phyloP scores from a whole-genome alignment of 2,329 filamentous ascomycete genomes.

The Sarocladium oryzae region DNA sequence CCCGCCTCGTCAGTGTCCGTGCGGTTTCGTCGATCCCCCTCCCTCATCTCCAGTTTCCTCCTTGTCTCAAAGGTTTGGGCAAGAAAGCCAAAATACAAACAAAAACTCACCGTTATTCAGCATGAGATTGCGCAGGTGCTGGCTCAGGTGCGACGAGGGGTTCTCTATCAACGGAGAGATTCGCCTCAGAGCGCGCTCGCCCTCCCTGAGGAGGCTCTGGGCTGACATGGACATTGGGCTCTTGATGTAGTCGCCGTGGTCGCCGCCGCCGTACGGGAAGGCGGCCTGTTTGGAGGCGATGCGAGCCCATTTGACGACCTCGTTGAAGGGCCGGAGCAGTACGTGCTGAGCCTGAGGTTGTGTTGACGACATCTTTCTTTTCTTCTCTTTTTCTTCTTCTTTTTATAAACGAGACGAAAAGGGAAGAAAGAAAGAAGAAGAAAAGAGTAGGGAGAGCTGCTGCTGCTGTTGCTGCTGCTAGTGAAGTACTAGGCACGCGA shows the following conservation, averaged over 20 bases:
- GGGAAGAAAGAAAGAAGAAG: too few species aligned
- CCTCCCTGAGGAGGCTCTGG: conserved; percentile 27
- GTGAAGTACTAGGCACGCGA: too few species aligned
- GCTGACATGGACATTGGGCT: conserved; percentile 27
- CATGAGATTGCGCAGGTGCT: conserved; percentile 15
- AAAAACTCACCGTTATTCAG: conserved; percentile 30
- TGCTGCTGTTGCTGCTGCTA: too few species aligned
- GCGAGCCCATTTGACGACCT: conserved; percentile 31
- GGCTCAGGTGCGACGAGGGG: conserved; percentile 12
- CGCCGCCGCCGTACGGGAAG: neutral
- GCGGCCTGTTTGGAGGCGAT: conserved; percentile 27
- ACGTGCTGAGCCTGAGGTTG: neutral
- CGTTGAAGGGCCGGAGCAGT: conserved; percentile 29
- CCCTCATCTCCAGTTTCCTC: too few species aligned
- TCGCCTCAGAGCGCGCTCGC: conserved; percentile 29
- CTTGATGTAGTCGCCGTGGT: conserved; percentile 16
- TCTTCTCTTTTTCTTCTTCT: too few species aligned
- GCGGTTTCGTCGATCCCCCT: too few species aligned
- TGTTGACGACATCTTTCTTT: too few species aligned
- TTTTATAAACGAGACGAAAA: too few species aligned
- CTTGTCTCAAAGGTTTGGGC: too few species aligned
- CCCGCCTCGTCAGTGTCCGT: too few species aligned
- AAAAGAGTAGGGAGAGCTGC: too few species aligned
- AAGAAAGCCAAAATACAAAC: too few species aligned
- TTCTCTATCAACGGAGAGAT: conserved; percentile 22